Evolutionary conservation across 768 basidiomycete genomes (phyloP).

Genomic region (Mycena metata): DNA sequence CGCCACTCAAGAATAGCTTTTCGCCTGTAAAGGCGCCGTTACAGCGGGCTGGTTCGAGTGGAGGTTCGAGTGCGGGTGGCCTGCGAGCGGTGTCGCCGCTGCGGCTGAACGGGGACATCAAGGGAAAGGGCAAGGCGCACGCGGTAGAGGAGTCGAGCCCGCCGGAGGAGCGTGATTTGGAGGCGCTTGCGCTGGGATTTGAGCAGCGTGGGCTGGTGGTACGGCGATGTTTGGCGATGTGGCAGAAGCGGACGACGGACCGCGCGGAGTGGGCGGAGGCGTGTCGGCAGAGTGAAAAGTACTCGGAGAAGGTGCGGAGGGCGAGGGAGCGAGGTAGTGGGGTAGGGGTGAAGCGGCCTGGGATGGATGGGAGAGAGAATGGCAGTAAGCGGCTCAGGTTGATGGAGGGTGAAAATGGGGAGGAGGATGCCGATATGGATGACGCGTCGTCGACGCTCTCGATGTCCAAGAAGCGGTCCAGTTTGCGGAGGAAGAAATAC

Average conservation of each 20-base stretch:
- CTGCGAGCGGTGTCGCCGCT: background rate
- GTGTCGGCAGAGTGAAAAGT: slow-evolving; percentile 69
- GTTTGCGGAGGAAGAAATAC: slow-evolving; percentile 60
- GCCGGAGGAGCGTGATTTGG: slow-evolving; percentile 47
- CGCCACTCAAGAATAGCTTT: slow-evolving; percentile 30
- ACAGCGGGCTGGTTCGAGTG: background rate
- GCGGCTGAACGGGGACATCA: slow-evolving; percentile 38
- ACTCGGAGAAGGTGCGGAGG: slow-evolving; percentile 64
- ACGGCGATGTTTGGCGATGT: slow-evolving; percentile 57
- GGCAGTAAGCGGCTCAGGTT: slow-evolving; percentile 28
- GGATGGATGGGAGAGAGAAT: slow-evolving; percentile 30
- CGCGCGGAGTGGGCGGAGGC: slow-evolving; percentile 73
- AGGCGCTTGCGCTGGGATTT: slow-evolving; percentile 59
- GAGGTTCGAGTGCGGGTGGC: no score
- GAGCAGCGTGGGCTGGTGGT: slow-evolving; percentile 55
- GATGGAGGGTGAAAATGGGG: slow-evolving; percentile 16
- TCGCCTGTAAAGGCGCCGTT: slow-evolving; percentile 29
- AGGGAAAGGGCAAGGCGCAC: slow-evolving; percentile 47
- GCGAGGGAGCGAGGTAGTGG: slow-evolving; percentile 18
- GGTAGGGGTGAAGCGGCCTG: slow-evolving; percentile 30
- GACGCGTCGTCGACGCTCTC: slow-evolving; percentile 35
- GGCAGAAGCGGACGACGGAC: slow-evolving; percentile 62
- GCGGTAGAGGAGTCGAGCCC: slow-evolving; percentile 42
- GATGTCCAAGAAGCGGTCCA: slow-evolving; percentile 55
- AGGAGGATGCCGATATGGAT: slow-evolving; percentile 7